Evolutionary conservation across 495 filamentous ascomycete genomes (phyloP).

Genomic region (Tuber borchii): DNA sequence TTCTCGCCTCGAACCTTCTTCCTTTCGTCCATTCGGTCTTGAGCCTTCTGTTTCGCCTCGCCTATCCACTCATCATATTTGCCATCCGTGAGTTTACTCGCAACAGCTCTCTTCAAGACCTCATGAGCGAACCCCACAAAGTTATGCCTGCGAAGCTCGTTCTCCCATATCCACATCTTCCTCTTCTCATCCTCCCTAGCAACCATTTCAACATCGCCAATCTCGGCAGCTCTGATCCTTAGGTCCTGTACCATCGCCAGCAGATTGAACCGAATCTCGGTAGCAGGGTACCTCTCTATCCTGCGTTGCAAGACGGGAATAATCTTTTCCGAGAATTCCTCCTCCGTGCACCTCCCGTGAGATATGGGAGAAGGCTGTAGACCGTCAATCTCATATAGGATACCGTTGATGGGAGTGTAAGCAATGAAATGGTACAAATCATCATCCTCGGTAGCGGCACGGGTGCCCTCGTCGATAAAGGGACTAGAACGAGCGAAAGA

Average conservation of each 20-base stretch:
- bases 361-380: conserved; percentile 85
- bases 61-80: conserved; percentile 75
- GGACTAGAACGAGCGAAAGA: conserved; percentile 81
- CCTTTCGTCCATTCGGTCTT: conserved; percentile 57
- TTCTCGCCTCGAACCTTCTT: conserved; percentile 42
- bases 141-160: conserved; percentile 84
- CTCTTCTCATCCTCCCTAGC: conserved; percentile 78
- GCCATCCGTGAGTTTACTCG: conserved; percentile 59
- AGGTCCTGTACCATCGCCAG: conserved; percentile 85
- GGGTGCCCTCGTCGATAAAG: conserved; percentile 81
- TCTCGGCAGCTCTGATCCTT: conserved; percentile 64
- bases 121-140: conserved; percentile 95
- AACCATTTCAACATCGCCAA: conserved; percentile 74
- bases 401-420: conserved; percentile 72
- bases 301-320: conserved; percentile 79
- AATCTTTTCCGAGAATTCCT: conserved; percentile 71
- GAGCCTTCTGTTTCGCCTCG: conserved; percentile 63
- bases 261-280: conserved; percentile 91
- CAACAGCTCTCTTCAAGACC: conserved; percentile 76
- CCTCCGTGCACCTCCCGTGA: conserved; percentile 65
- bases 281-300: conserved; percentile 74
- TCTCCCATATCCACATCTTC: conserved; percentile 87
- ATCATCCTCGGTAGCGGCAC: conserved; percentile 55
- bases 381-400: conserved; percentile 90
- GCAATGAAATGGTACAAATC: conserved; percentile 98